Base-by-base conservation (phyloP, 2,329 filamentous ascomycete species). In the Colletotrichum liaoningense region DNA sequence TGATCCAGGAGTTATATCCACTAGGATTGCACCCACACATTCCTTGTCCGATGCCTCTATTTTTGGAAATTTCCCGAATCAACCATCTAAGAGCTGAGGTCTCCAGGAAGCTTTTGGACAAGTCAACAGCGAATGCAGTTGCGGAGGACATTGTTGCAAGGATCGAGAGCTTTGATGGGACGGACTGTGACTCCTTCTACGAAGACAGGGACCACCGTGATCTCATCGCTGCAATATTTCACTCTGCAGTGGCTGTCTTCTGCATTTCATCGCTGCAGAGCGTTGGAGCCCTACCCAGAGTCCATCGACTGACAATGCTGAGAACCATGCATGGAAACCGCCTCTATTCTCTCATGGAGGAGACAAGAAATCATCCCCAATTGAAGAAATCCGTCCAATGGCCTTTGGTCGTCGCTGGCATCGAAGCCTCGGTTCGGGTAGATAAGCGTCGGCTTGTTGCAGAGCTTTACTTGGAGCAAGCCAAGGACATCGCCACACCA, bases 181-280 rank as follows among this genome's bases (percentile, higher is more conserved):
- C 78, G 19, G 52, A 75, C 35, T 83, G 82, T 80, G 77, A 79
- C 5, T 70, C 74, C 12, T 77, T 77, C 12, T 73, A 73, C 46
- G 82, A 81, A 38, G 69, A 75, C 8, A 71, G 46, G 3, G 74
- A 76, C 0, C 74, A 72, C 14, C 56, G 78, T 35, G 76, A 79
- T 33, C 81, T 81, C 79, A 55, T 77, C 4, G 80, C 76, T 16
- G 73, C 75, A 8, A 73, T 80, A n/a, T 81, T 81, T 63, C 80
- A 80, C 58, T 75, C 77, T 9, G 77, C 83, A 7, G 75, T 79
- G 12, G 75, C 78, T 16, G 56, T 85, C 4, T 84, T 84, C 75
- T 83, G 81, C 76, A 78, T 84, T 67, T 78, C 77, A 1, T 83
- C 83, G 3, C 77, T 84, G 11, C 82, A 82, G 71, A 81, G 80